phyloP scores from a whole-genome alignment of 2,329 filamentous ascomycete species.

The Xylogone sp. region DNA sequence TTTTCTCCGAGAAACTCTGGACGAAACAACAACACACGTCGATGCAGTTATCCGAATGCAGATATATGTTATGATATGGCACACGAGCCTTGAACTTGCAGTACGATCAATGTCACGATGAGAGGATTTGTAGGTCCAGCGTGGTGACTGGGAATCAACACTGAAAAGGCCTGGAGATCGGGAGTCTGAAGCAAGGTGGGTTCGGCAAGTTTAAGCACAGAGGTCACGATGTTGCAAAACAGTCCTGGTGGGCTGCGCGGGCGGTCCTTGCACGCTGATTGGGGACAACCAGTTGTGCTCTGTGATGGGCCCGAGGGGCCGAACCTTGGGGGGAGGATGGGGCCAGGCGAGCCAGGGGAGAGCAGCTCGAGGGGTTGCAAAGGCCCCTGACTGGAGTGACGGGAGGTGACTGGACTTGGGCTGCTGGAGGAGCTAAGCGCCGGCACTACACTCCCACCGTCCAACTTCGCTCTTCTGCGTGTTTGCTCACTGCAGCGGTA shows the following conservation, averaged over 20 bases:
- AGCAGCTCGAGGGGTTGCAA: neutral
- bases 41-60: neutral
- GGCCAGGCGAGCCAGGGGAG: neutral
- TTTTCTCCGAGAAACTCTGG: neutral
- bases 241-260: neutral
- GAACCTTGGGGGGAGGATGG: slow-evolving; percentile 2
- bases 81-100: neutral
- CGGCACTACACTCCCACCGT: neutral
- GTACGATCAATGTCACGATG: neutral
- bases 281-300: slow-evolving; percentile 1
- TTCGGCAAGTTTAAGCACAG: neutral
- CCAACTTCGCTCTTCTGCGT: neutral
- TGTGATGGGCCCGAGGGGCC: slow-evolving; percentile 5
- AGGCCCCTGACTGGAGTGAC: neutral
- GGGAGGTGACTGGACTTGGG: neutral
- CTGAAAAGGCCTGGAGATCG: neutral
- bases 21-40: neutral
- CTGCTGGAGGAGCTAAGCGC: neutral
- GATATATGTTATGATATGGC: neutral
- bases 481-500: neutral
- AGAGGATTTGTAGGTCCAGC: neutral
- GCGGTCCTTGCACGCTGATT: slow-evolving; percentile 1
- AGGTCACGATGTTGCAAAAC: slow-evolving; percentile 13
- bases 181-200: neutral
- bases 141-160: neutral